Evolutionary conservation across 495 filamentous ascomycete genomes (phyloP), one percentile per base, ranked within the genome.

Genomic region (Neurospora africana): DNA sequence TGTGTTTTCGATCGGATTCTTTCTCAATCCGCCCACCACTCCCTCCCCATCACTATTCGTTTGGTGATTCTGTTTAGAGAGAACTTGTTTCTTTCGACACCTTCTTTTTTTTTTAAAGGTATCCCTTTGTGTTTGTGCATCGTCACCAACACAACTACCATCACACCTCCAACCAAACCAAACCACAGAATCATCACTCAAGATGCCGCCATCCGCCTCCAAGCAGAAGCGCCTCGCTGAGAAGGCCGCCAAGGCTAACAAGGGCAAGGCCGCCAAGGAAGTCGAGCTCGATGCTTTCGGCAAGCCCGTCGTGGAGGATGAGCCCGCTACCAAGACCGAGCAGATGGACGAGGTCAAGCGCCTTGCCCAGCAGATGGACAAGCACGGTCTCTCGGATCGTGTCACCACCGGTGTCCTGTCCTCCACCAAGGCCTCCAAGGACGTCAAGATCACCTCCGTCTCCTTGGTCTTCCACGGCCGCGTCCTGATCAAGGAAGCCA

Each of bases 141-240:
- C 70, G 11, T 68, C 38, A 19, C 70, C 30, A 35, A 39, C 43
- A 71, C 35, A 21, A 23, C 37, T 9, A 43, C 19, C 11, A 33
- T 33, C 30, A 47, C 21, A 19, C 67, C 58, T 37, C 68, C 44
- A 47, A 41, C 21, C 13, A 30, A 21, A 11, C 37, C 4, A 17
- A 13, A 21, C 23, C 11, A 74, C 58, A n/a, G 13, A 69, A 35
- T 40, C 71, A 58, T 41, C 39, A 70, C 47, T 69, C 65, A 76
- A 70, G 41, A 94, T 93, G 91, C 91, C 97, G 76, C 94, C 97
- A 77, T 98, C 96, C 74, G 91, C 95, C 78, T 98, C 95, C 75
- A 99, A 99, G 85, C 96, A 96, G 78, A 97, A 96, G 83, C 92
- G 95, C 82, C 86, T 97, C 81, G 95, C 96, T 74, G 97, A 97